These are phyloP conservation scores for Chaetomium globosum DNA, from an alignment of 2,329 filamentous ascomycete genomes.

Conservation along the genomic window DNA sequence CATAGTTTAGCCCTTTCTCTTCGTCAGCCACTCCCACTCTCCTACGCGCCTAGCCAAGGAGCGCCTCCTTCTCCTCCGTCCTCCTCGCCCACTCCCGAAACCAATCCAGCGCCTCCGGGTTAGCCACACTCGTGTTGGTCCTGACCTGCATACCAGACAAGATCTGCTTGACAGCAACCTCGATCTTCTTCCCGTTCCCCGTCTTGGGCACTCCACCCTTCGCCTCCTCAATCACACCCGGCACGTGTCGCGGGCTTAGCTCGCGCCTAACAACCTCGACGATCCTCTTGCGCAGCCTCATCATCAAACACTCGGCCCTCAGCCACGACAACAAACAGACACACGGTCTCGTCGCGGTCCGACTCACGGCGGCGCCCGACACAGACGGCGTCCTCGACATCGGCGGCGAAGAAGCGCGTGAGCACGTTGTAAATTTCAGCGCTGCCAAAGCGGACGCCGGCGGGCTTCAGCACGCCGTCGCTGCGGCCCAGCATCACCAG, in stretches of 20 bases:
- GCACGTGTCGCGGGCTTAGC: constrained; percentile 86
- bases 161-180: constrained; percentile 95
- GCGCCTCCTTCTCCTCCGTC: constrained; percentile 22
- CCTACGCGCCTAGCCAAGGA: constrained; percentile 18
- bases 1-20: not conserved
- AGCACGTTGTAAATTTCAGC: constrained; percentile 98
- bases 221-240: constrained; percentile 72
- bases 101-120: constrained; percentile 85
- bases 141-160: constrained; percentile 83
- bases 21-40: not conserved
- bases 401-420: constrained; percentile 74
- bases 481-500: constrained; percentile 89
- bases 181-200: constrained; percentile 95
- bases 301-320: constrained; percentile 59
- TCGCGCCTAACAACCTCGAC: constrained; percentile 71
- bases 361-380: constrained; percentile 72
- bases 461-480: constrained; percentile 90
- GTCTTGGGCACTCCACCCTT: constrained; percentile 81
- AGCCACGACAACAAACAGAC: constrained; percentile 81
- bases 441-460: constrained; percentile 86
- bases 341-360: constrained; percentile 82
- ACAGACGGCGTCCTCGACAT: constrained; percentile 85
- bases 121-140: constrained; percentile 91
- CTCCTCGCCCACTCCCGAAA: constrained; percentile 74
- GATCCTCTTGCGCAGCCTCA: constrained; percentile 64